A percentile compares a stretch with the other conserved stretches of the same genome.
phyloP scores from a whole-genome alignment of 352 stramenopile genomes.

The Lagenidium sp. region DNA sequence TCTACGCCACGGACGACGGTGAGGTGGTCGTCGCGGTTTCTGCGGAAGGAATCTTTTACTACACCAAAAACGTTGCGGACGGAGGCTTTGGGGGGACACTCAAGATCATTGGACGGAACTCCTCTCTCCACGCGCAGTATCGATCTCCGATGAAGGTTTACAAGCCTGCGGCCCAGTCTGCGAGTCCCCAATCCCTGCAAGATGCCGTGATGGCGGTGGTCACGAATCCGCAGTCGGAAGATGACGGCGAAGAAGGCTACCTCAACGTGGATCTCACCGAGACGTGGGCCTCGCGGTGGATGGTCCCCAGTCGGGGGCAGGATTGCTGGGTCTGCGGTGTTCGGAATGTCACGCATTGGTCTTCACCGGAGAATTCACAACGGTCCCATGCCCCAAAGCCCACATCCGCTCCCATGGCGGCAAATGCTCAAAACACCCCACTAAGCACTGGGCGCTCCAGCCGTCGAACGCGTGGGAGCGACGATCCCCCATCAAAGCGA shows the following conservation, averaged over 20 bases:
- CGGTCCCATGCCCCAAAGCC: too few relatives aligned
- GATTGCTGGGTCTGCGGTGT: constrained; percentile 77
- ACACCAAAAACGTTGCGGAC: constrained; percentile 27
- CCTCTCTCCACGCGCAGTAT: constrained; percentile 51
- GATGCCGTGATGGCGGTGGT: constrained; percentile 64
- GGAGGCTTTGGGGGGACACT: constrained; percentile 12
- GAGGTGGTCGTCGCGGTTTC: constrained; percentile 49
- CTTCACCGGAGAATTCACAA: not conserved
- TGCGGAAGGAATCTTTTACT: constrained; percentile 69
- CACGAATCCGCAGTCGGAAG: constrained; percentile 48
- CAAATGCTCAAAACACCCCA: too few relatives aligned
- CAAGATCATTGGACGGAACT: constrained; percentile 58
- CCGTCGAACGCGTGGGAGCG: too few relatives aligned
- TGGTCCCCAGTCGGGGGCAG: constrained; percentile 40
- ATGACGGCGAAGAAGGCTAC: constrained; percentile 41
- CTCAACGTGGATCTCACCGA: constrained; percentile 69
- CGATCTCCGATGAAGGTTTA: constrained; percentile 73
- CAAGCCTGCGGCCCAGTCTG: constrained; percentile 16
- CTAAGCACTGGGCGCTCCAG: too few relatives aligned
- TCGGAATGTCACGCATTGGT: constrained; percentile 62
- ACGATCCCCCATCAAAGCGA: too few relatives aligned
- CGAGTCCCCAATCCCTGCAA: constrained; percentile 1
- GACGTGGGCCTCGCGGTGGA: constrained; percentile 53
- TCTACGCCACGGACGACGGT: constrained; percentile 59
- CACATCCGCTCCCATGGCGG: too few relatives aligned